Evolutionary conservation across 2,329 filamentous ascomycete species (phyloP), one percentile per base, ranked within the genome.

Genomic region (Cryphonectria nitschkei): DNA sequence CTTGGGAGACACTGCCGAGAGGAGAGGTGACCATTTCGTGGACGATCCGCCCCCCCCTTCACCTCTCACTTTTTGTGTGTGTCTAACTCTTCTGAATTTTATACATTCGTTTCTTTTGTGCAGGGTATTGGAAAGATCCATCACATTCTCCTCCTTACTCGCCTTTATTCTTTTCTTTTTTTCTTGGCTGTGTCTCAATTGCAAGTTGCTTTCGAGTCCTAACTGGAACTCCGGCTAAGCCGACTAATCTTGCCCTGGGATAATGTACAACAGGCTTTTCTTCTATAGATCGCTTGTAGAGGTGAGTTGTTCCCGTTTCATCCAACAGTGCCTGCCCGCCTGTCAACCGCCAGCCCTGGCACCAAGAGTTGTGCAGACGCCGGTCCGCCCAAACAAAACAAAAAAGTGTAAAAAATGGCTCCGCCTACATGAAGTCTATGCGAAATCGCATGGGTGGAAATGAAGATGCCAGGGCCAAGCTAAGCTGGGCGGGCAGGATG

Each of bases 261-360:
- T 52, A 34, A 65, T 65, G 41, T 50, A 65, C 63, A 52, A 43
- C 63, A 56, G 22, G 13, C 29, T 14, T 61, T 13, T 61, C 19
- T 26, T 26, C 26, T 26, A 26, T 37, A 61, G 22, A 61, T 39
- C 58, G 58, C 19, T 19, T 61, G 58, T 61, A 61, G 58, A 61
- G 58, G 32, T 61, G 58, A 61, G 58, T 61, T 61, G 58, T 61
- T 61, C 34, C 58, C 32, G 34, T n/a, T 61, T 61, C 58, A 61
- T 61, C 58, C 58, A 61, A 61, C 22, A 61, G 19, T 39, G 19
- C 58, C 58, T 9, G 32, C 19, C 34, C 22, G 58, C 58, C 58
- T 61, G 34, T 37, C 34, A 39, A 34, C 19, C 19, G 34, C 58
- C 60, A 43, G 63, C 67, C 67, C 67, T 60, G 43, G 46, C 46